These are phyloP conservation scores for Tillandsia fasciculata DNA, from an alignment of 176 grass and related monocot genomes.

Conservation along the genomic window DNA sequence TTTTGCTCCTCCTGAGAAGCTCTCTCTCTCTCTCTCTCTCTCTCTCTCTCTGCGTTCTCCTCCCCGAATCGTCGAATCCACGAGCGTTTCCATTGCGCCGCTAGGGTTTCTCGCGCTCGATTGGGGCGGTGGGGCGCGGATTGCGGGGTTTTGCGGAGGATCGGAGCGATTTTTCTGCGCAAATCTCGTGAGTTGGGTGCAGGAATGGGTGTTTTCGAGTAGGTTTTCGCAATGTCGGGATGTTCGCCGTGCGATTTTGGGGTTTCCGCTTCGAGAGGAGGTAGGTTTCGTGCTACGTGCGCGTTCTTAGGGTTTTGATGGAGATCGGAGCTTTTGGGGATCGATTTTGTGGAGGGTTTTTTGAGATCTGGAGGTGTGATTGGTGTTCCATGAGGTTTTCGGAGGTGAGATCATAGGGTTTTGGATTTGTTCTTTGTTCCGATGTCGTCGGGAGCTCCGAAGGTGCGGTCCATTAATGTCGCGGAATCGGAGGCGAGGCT, in stretches of 20 bases:
- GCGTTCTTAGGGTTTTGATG: not conserved
- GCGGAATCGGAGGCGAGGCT: conserved; percentile 9
- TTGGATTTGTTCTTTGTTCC: not conserved
- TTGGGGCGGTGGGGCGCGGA: not conserved
- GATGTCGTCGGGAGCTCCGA: conserved; percentile 17
- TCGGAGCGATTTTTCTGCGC: not conserved
- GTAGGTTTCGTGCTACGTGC: not conserved
- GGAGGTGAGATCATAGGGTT: conserved; percentile 1
- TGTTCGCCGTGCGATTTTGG: conserved; percentile 1
- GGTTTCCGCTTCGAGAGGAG: not conserved
- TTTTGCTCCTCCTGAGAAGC: not conserved
- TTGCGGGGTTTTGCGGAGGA: not conserved
- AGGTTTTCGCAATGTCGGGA: not conserved
- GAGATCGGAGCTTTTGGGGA: not conserved
- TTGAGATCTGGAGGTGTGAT: conserved; percentile 6
- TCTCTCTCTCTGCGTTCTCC: not conserved
- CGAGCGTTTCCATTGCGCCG: not conserved
- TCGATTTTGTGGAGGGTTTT: not conserved
- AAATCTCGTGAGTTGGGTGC: not conserved
- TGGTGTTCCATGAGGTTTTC: not conserved
- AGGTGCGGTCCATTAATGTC: conserved; percentile 15
- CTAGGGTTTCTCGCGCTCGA: not conserved
- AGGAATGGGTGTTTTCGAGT: not conserved
- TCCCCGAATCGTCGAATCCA: not conserved
- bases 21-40: not conserved